These are phyloP conservation scores for Abrus pulchellus DNA, from an alignment of 306 rosid species.

Conservation along the genomic window DNA sequence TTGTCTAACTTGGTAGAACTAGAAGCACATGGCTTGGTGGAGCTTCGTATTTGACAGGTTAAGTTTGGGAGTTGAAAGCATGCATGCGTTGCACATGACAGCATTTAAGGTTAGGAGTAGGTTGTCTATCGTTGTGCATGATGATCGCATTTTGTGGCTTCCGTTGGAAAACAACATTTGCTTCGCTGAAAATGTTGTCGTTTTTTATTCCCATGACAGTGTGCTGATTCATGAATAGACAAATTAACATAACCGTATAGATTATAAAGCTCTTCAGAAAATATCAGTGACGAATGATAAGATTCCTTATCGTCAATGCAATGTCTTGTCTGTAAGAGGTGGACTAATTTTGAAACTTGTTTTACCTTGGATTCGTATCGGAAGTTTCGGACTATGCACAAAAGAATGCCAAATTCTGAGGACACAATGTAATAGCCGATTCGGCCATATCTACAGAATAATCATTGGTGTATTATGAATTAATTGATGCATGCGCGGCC, in stretches of 20 bases:
- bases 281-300: neutral
- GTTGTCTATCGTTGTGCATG: constrained; percentile 61
- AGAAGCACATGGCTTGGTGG: constrained; percentile 46
- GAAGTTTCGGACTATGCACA: neutral
- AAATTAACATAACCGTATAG: constrained; percentile 37
- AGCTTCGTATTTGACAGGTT: constrained; percentile 48
- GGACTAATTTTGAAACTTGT: neutral
- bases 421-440: neutral
- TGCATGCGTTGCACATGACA: constrained; percentile 60
- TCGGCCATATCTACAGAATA: neutral
- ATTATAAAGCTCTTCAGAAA: neutral
- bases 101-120: constrained; percentile 56
- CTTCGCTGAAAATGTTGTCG: neutral
- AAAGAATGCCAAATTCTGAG: neutral
- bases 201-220: constrained; percentile 29
- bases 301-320: neutral
- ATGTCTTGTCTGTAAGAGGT: neutral
- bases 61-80: constrained; percentile 38
- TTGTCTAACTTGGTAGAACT: constrained; percentile 37
- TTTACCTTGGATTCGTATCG: neutral
- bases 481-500: neutral
- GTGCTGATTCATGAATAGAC: constrained; percentile 41
- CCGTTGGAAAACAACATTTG: constrained; percentile 34
- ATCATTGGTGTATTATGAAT: neutral
- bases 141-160: constrained; percentile 47